These are phyloP conservation scores for Canavalia gladiata DNA, from an alignment of 306 rosid genomes.

Conservation along the genomic window DNA sequence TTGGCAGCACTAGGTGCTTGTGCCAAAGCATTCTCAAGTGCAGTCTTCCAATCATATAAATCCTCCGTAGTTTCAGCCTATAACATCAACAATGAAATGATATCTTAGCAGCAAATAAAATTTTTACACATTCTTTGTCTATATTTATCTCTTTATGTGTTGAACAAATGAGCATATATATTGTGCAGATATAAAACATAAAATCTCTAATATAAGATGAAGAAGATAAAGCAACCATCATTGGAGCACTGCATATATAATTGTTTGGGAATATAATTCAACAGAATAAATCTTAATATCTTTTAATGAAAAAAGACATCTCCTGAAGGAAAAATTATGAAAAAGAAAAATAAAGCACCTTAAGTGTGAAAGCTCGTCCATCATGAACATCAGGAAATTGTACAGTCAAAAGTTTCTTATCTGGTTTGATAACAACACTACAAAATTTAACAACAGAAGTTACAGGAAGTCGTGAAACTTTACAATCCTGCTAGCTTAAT, in stretches of 20 bases:
- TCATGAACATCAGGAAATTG: constrained; percentile 95
- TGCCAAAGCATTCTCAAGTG: constrained; percentile 88
- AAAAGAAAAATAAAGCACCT: constrained; percentile 65
- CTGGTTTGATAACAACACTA: constrained; percentile 93
- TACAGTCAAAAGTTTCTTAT: constrained; percentile 95
- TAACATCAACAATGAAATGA: constrained; percentile 47
- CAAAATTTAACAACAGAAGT: constrained; percentile 52
- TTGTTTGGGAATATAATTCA: constrained; percentile 16
- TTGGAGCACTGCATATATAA: constrained; percentile 6
- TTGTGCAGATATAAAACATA: constrained; percentile 25
- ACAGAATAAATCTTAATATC: not conserved
- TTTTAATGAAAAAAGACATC: constrained; percentile 9
- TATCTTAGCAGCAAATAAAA: constrained; percentile 43
- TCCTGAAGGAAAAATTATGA: not conserved
- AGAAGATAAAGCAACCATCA: constrained; percentile 9
- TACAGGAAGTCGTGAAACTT: constrained; percentile 50
- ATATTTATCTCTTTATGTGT: constrained; percentile 23
- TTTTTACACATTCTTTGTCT: constrained; percentile 25
- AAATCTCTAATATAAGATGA: not conserved
- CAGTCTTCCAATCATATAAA: constrained; percentile 92
- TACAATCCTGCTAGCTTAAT: constrained; percentile 12
- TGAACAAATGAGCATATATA: constrained; percentile 34
- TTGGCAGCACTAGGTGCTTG: constrained; percentile 79
- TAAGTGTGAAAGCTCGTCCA: constrained; percentile 95
- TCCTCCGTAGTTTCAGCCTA: constrained; percentile 96